Evolutionary conservation across 176 grass and related monocot species (phyloP), one percentile per base, ranked within the genome.

Genomic region (Juncus inflexus): DNA sequence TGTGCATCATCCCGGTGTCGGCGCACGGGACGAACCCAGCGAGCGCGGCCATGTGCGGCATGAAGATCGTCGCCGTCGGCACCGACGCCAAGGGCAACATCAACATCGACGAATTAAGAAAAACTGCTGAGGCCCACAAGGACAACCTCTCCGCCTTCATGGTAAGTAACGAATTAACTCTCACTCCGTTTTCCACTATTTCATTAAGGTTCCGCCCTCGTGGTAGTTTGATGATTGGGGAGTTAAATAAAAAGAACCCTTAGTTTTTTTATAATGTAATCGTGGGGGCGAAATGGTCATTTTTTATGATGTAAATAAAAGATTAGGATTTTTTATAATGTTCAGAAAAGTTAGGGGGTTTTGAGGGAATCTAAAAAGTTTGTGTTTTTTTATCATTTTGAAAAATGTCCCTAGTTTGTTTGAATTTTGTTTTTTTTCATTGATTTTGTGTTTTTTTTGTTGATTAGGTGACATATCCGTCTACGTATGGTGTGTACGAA

Each of bases 401-500:
- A n/a, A n/a, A n/a, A n/a, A n/a, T n/a, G n/a, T n/a, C n/a, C n/a
- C n/a, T n/a, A n/a, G n/a, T n/a, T n/a, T n/a, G n/a, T n/a, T 47
- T 47, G 19, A 28, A 47, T 47, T 6, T 6, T 47, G 43, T 47
- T 47, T 47, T 6, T 47, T 47, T 58, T 39, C 55, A 70, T 14
- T 56, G 9, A 58, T 43, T 70, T 56, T 43, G 12, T 69, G 7
- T 40, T 55, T 28, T 28, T 28, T 28, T 28, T 28, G 19, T 28
- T 28, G 19, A 28, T 11, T 84, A 99, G 95, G 95, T 99, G 54
- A 99, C 95, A 42, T 99, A 99, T 69, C 95, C 95, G 42, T 99
- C 95, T 69, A 99, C 95, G 61, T 88, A 99, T 75, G 95, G 95
- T 86, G 95, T 99, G 47, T 99, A 99, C 52, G 95, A 99, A 86